These are phyloP conservation scores for Coemansia sp. DNA, from an alignment of 192 early-diverging fungal species.

Conservation along the genomic window DNA sequence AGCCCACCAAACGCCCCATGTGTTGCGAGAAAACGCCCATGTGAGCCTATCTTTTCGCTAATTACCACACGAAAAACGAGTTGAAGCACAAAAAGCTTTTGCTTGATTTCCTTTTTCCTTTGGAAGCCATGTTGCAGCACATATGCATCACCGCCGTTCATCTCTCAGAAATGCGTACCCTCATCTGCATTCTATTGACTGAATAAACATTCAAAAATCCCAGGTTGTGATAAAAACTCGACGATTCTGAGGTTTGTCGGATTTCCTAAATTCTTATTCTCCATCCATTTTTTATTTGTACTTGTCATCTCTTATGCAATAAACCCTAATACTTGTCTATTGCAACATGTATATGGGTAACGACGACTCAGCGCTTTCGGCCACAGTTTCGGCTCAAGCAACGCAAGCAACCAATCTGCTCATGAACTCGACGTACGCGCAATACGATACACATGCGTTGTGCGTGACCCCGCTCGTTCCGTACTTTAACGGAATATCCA, in stretches of 20 bases:
- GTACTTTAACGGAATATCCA: neutral
- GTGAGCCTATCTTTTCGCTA: neutral
- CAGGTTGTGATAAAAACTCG: neutral
- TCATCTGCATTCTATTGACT: neutral
- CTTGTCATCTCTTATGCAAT: neutral
- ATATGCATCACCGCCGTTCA: neutral
- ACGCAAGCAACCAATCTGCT: neutral
- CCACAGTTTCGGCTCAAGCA: neutral
- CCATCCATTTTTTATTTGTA: conserved; percentile 5
- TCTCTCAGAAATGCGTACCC: neutral
- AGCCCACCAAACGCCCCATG: too few species aligned
- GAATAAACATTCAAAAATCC: neutral
- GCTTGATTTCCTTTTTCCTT: neutral
- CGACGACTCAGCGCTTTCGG: neutral
- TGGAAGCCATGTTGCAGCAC: neutral
- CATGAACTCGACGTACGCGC: neutral
- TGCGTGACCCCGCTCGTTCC: neutral
- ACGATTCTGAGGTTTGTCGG: neutral
- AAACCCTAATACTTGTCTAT: conserved; percentile 2
- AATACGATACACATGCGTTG: neutral
- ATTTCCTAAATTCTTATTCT: conserved; percentile 7
- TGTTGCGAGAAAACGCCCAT: neutral
- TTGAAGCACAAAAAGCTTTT: neutral
- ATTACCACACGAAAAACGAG: neutral
- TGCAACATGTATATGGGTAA: neutral